Percentiles rank a stretch among this genome's conserved stretches.
These are phyloP conservation scores for Hawksworthiomyces lignivorus DNA, from an alignment of 2,329 filamentous ascomycete species.

Conservation along the genomic window DNA sequence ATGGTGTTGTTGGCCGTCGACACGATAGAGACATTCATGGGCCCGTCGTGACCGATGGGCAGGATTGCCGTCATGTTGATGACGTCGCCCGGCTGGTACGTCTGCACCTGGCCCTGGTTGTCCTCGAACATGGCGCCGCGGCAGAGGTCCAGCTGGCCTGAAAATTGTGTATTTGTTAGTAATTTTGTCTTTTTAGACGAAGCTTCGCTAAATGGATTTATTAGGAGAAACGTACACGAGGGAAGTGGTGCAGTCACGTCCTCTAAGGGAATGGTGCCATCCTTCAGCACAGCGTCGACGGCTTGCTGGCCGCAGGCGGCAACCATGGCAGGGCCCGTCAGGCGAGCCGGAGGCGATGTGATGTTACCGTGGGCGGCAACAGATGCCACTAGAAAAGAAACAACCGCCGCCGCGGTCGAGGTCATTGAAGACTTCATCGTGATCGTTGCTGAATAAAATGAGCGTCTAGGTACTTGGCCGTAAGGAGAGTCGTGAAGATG, in stretches of 20 bases:
- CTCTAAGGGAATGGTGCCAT: constrained; percentile 29
- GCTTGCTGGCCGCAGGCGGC: constrained; percentile 36
- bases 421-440: constrained; percentile 7
- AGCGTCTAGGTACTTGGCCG: no score
- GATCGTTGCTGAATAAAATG: background rate
- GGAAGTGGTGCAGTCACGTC: constrained; percentile 18
- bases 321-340: constrained; percentile 34
- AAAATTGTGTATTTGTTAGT: no score
- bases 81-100: constrained; percentile 33
- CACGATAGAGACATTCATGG: constrained; percentile 51
- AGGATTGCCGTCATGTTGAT: constrained; percentile 33
- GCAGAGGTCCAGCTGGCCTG: constrained; percentile 38
- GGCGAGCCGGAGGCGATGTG: constrained; percentile 32
- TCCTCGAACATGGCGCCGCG: constrained; percentile 38
- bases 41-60: constrained; percentile 37
- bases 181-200: no score
- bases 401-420: constrained; percentile 12
- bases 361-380: constrained; percentile 38
- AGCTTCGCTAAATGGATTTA: no score
- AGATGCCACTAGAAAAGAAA: constrained; percentile 17
- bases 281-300: constrained; percentile 26
- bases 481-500: no score
- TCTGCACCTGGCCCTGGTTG: constrained; percentile 35
- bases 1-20: constrained; percentile 43
- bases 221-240: constrained; percentile 24